Percentiles rank a stretch among this genome's conserved stretches.
phyloP scores from a whole-genome alignment of 345 rosid species.

The Eutrema heterophyllum region DNA sequence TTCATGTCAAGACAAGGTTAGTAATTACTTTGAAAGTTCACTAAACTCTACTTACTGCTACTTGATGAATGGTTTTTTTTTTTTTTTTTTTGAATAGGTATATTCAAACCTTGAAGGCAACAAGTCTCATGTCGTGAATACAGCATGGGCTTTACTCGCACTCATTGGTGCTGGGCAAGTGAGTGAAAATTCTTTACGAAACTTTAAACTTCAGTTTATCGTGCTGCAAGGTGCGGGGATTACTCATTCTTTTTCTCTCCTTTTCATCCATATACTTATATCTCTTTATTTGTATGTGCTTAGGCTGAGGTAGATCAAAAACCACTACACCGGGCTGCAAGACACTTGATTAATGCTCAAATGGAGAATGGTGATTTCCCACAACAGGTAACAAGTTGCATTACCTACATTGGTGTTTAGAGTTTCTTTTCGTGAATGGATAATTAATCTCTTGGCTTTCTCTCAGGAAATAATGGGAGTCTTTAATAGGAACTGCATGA shows the following conservation, averaged over 20 bases:
- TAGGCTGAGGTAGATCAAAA: constrained; percentile 59
- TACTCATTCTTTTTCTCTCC: not conserved
- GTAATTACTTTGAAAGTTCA: not conserved
- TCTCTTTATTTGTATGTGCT: not conserved
- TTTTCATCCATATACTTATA: not conserved
- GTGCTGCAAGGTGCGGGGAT: not conserved
- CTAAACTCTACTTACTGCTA: not conserved
- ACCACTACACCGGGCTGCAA: constrained; percentile 59
- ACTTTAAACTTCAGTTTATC: not conserved
- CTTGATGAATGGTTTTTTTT: not conserved
- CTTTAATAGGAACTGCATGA: constrained; percentile 69
- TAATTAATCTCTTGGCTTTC: not conserved
- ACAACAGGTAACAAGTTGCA: constrained; percentile 57
- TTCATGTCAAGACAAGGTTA: constrained; percentile 87
- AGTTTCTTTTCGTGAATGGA: not conserved
- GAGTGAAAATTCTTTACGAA: constrained; percentile 5
- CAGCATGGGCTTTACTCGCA: constrained; percentile 63
- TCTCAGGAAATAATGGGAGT: constrained; percentile 77
- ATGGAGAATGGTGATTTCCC: constrained; percentile 75
- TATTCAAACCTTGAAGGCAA: constrained; percentile 54
- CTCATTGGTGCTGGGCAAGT: constrained; percentile 69
- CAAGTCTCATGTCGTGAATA: constrained; percentile 52
- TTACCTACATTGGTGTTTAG: not conserved
- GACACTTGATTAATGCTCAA: constrained; percentile 53
- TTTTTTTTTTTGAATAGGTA: constrained; percentile 28